Evolutionary conservation across 106 monocot species (phyloP).

Genomic region (Dendrobium catenatum): DNA sequence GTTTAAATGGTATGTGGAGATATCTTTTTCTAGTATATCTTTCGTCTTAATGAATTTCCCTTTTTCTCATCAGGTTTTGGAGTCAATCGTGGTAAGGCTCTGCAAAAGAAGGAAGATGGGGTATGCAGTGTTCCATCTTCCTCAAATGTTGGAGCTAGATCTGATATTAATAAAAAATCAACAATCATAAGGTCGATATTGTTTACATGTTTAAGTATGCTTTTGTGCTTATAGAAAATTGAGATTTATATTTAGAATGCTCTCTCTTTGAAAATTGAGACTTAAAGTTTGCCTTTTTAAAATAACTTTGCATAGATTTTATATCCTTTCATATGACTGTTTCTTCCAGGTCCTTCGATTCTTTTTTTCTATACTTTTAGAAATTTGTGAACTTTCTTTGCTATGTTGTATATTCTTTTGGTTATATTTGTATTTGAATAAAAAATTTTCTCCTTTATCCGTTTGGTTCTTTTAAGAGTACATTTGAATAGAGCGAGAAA

Average conservation of each 20-base stretch:
- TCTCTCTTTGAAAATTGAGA: too few species aligned
- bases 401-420: too few species aligned
- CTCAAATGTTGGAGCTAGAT: conserved; percentile 27
- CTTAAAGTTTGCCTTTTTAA: too few species aligned
- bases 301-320: too few species aligned
- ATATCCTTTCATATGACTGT: too few species aligned
- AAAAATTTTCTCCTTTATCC: too few species aligned
- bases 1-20: conserved; percentile 26
- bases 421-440: too few species aligned
- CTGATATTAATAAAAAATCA: conserved; percentile 14
- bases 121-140: conserved; percentile 19
- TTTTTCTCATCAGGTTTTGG: conserved; percentile 24
- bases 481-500: too few species aligned
- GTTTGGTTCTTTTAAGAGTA: too few species aligned
- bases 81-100: conserved; percentile 22
- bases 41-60: not conserved
- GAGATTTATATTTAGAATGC: not conserved
- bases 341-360: too few species aligned
- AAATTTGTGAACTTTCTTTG: too few species aligned
- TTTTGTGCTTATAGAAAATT: not conserved
- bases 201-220: not conserved
- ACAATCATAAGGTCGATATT: conserved; percentile 24
- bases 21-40: not conserved
- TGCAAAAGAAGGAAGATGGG: conserved; percentile 43
- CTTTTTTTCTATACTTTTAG: too few species aligned